Base-by-base conservation (phyloP, 228 moss, liverwort and hornwort genomes). In the Sphagnum magellanicum region DNA sequence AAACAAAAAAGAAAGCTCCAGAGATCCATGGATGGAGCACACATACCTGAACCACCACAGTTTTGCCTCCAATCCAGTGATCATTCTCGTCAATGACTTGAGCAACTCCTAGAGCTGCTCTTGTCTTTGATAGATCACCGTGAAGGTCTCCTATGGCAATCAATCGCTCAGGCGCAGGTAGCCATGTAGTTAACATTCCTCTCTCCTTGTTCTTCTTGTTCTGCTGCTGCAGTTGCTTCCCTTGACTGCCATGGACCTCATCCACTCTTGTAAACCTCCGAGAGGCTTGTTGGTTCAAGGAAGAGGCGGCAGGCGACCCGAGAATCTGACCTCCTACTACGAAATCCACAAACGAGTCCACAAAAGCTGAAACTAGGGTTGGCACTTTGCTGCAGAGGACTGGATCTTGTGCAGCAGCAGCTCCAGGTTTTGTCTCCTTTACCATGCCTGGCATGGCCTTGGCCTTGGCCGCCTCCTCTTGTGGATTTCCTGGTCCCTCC, bases 101-200 rank as follows among this genome's bases (percentile, higher is more conserved):
- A n/a, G 93, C 93, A 58, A 93, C 82, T 8, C 63, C 78, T 80
- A 97, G 63, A n/a, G 91, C 93, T n/a, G 85, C 87, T 63, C 86
- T 80, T 14, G 97, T 87, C 78, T 97, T 97, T 16, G 71, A 50
- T 5, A 93, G 76, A 75, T 97, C 93, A 6, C 97, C 93, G 72
- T 97, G 97, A 50, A 93, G 61, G 68, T 97, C 97, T 4, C 93
- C 93, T n/a, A 97, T 67, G 6, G 97, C 97, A 50, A 97, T 84
- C 71, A 97, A 74, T 50, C 93, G 91, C 64, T 91, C 77, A 47
- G 90, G 73, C 53, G 89, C 70, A 48, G 91, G 89, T 64, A 93
- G 64, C 79, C 82, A 88, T 51, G 91, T 89, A 52, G 71, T 74
- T 3, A 83, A 70, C 50, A 48, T 72, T 73, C 75, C 63, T 17